A percentile compares a stretch with the other conserved stretches of the same genome.
Evolutionary conservation across 2,329 filamentous ascomycete species (phyloP).

Genomic region (Cladobotryum protrusum): DNA sequence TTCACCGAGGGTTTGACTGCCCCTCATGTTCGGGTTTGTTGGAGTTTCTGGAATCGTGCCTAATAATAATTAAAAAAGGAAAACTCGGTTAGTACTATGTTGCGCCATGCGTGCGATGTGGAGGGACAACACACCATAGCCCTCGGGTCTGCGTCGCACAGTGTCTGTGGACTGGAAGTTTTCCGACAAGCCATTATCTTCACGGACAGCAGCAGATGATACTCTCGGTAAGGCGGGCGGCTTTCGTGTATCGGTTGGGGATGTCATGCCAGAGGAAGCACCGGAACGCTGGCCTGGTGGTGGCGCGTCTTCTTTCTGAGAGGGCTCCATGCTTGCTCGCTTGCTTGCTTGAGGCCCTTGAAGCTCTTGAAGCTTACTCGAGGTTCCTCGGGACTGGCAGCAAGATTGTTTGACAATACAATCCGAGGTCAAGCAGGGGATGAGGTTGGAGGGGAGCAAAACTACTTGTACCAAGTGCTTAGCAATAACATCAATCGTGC

Average conservation of each 20-base stretch:
- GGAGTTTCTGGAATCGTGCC: slow-evolving; percentile 20
- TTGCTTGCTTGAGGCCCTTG: slow-evolving; percentile 12
- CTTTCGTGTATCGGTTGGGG: slow-evolving; percentile 45
- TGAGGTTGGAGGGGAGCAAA: too few species aligned
- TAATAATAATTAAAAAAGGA: slow-evolving; percentile 4
- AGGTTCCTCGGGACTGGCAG: neutral
- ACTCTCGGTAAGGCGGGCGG: slow-evolving; percentile 29
- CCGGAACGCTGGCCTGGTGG: slow-evolving; percentile 29
- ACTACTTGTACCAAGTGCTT: too few species aligned
- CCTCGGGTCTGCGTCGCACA: slow-evolving; percentile 51
- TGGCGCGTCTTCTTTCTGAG: slow-evolving; percentile 27
- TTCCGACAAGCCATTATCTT: slow-evolving; percentile 43
- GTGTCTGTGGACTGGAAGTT: slow-evolving; percentile 56
- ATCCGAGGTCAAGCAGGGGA: too few species aligned
- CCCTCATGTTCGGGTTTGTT: slow-evolving; percentile 17
- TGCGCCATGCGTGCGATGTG: neutral
- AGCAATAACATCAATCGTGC: too few species aligned
- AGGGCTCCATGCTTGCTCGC: slow-evolving; percentile 46
- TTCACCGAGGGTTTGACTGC: slow-evolving; percentile 30
- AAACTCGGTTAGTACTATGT: slow-evolving; percentile 4
- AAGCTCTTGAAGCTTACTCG: slow-evolving; percentile 1
- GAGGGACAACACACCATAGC: slow-evolving; percentile 43
- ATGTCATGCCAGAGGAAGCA: slow-evolving; percentile 34
- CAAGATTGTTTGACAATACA: too few species aligned
- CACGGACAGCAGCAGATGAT: slow-evolving; percentile 28